Conservation (phyloP, 2,329 filamentous ascomycete genomes). For the Trichoderma citrinoviride region DNA sequence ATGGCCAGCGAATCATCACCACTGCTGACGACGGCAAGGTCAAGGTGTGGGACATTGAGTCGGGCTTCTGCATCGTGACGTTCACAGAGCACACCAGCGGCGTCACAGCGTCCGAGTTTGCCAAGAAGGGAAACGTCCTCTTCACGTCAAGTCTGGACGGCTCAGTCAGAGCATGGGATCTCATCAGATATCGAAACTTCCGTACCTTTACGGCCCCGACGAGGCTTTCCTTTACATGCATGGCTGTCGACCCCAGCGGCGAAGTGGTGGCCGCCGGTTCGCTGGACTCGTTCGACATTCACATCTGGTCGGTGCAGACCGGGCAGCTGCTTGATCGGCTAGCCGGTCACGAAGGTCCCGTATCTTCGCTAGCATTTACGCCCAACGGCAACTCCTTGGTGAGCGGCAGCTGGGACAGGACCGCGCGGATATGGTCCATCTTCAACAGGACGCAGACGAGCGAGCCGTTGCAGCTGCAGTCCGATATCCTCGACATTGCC, state of each 20-base stretch:
- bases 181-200: constrained; percentile 95
- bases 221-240: constrained; percentile 84
- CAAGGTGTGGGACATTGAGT: constrained; percentile 96
- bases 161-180: constrained; percentile 91
- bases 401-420: constrained; percentile 95
- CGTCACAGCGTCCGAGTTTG: constrained; percentile 91
- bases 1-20: constrained; percentile 89
- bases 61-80: constrained; percentile 95
- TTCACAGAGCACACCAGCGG: constrained; percentile 96
- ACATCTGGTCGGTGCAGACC: constrained; percentile 98
- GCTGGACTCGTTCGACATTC: constrained; percentile 92
- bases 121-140: constrained; percentile 90
- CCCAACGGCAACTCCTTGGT: constrained; percentile 80
- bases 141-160: constrained; percentile 95
- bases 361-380: constrained; percentile 84
- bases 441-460: constrained; percentile 93
- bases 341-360: constrained; percentile 88
- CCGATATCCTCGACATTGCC: constrained; percentile 83
- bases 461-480: constrained; percentile 86
- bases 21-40: constrained; percentile 96
- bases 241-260: constrained; percentile 95
- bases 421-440: constrained; percentile 93
- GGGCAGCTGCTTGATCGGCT: constrained; percentile 90
- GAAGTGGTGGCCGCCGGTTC: constrained; percentile 96
- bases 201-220: constrained; percentile 94